Evolutionary conservation across 306 rosid species (phyloP), one percentile per base, ranked within the genome.

Genomic region (Acacia acuminata): DNA sequence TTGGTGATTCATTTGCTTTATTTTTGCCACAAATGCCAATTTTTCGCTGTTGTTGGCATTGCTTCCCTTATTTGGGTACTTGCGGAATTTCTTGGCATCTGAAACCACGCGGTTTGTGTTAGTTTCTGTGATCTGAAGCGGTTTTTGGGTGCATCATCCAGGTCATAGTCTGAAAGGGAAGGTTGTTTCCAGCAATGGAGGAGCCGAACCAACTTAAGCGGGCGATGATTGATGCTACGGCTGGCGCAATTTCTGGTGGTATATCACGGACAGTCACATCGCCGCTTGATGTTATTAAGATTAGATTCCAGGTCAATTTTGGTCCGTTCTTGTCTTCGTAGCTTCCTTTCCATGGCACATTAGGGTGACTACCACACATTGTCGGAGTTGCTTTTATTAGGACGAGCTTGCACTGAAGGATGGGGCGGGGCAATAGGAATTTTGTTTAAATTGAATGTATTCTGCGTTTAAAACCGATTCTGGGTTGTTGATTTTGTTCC

Each of bases 231-330:
- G 93, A 91, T 82, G 63, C 94, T 15, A 30, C 94, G 7, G 96
- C 99, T 6, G 99, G 99, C 5, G 95, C 97, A 47, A 85, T 91
- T 78, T 89, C 99, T 42, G 98, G 99, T 67, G 97, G 79, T 38
- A 88, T 96, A 14, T 94, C 99, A 17, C 81, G 99, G 75, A 94
- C 94, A 5, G 89, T 94, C 2, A 96, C 99, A 20, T 94, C 97
- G 2, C 99, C 98, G 68, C 98, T 94, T 76, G 99, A 96, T 78
- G 99, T 96, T 79, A 96, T 96, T 82, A 96, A 96, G 90, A 96
- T 96, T 86, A 92, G 98, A 83, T 96, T 96, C 66, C 99, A 96
- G 97, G 99, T 94, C 32, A 22, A 65, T 30, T 85, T 51, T 60
- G 56, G 36, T 17, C 44, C 47, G 36, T 79, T 82, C 65, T 44